A percentile compares a stretch with the other conserved stretches of the same genome.
phyloP scores from a whole-genome alignment of 352 stramenopile species.

The Pythium monospermum region DNA sequence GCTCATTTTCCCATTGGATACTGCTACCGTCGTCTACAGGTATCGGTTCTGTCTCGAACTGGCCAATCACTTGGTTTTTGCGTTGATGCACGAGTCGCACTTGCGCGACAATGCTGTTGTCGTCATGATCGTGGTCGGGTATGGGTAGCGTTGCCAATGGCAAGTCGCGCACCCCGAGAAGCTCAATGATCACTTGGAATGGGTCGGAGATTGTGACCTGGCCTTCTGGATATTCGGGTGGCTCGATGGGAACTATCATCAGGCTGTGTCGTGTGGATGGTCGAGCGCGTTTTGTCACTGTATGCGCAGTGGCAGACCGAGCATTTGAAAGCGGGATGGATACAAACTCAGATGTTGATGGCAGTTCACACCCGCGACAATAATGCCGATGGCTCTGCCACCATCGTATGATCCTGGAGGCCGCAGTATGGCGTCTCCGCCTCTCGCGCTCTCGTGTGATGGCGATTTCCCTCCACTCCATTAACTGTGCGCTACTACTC shows the following conservation, averaged over 20 bases:
- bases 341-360: slow-evolving; percentile 10
- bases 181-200: slow-evolving; percentile 15
- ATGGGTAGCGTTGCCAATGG: background rate
- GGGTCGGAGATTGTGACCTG: slow-evolving; percentile 1
- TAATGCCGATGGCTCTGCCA: background rate
- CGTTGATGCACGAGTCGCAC: slow-evolving; percentile 7
- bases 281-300: background rate
- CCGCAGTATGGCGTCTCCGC: slow-evolving; percentile 4
- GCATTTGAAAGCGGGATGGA: too few relatives aligned
- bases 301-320: too few relatives aligned
- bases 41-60: background rate
- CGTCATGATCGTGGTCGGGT: background rate
- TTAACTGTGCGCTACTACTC: too few relatives aligned
- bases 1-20: slow-evolving; percentile 10
- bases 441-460: slow-evolving; percentile 1
- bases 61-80: background rate
- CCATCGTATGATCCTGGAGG: background rate
- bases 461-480: slow-evolving; percentile 6
- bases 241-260: background rate
- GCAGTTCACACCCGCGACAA: slow-evolving; percentile 3
- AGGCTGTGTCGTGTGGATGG: too few relatives aligned
- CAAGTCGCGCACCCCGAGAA: slow-evolving; percentile 16
- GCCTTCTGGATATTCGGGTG: background rate
- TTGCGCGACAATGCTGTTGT: background rate
- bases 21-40: too few relatives aligned